Evolutionary conservation across 768 basidiomycete species (phyloP).

Genomic region (Hebeloma cylindrosporum): DNA sequence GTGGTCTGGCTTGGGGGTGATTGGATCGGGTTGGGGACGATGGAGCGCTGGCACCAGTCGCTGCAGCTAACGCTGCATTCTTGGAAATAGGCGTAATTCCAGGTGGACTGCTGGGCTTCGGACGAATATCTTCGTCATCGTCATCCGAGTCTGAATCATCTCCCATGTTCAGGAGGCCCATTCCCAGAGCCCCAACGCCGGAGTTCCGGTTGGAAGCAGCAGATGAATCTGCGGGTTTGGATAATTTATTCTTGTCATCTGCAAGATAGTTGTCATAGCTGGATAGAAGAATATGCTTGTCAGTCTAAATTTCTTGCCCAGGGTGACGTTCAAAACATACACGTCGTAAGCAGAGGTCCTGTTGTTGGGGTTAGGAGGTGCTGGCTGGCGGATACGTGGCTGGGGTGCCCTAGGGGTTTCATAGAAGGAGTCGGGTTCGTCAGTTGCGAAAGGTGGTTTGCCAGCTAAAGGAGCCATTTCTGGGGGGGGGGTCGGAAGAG

Average conservation of each 20-base stretch:
- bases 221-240: conserved; percentile 11
- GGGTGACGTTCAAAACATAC: no score
- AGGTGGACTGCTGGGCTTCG: conserved; percentile 7
- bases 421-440: conserved; percentile 64
- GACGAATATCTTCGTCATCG: conserved; percentile 20
- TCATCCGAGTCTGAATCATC: conserved; percentile 44
- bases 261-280: conserved; percentile 68
- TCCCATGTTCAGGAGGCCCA: conserved; percentile 29
- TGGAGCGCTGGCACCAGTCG: conserved; percentile 7
- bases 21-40: conserved; percentile 6
- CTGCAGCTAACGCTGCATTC: conserved; percentile 25
- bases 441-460: conserved; percentile 66
- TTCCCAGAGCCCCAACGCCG: conserved; percentile 52
- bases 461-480: conserved; percentile 53
- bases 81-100: conserved; percentile 18
- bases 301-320: no score
- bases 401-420: conserved; percentile 43
- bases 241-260: conserved; percentile 26
- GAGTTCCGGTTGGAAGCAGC: conserved; percentile 41
- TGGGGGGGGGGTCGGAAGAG: not conserved
- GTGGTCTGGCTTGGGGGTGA: conserved; percentile 5
- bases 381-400: conserved; percentile 43
- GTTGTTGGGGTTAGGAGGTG: conserved; percentile 52
- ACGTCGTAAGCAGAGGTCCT: conserved; percentile 66
- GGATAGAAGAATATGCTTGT: conserved; percentile 11